These are phyloP conservation scores for Miscanthus lutarioriparius DNA, from an alignment of 176 grass and related monocot species.

Conservation along the genomic window DNA sequence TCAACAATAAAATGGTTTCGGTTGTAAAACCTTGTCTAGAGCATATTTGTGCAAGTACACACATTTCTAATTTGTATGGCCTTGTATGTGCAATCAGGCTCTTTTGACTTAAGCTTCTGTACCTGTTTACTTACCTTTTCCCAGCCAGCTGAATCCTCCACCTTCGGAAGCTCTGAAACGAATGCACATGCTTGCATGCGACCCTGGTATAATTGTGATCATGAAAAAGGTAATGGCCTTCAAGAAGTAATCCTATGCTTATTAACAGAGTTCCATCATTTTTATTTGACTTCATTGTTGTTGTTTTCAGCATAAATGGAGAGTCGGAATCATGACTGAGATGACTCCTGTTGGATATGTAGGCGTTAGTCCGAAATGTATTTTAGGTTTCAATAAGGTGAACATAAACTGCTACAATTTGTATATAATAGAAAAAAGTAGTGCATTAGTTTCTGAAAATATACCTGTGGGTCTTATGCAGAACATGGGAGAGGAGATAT, in stretches of 20 bases:
- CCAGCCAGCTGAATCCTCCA: conserved; percentile 75
- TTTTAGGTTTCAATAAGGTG: conserved; percentile 97
- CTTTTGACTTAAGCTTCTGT: background rate
- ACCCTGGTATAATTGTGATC: conserved; percentile 91
- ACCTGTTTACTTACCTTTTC: conserved; percentile 12
- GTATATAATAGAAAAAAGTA: background rate
- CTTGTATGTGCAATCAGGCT: background rate
- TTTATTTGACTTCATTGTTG: conserved; percentile 7
- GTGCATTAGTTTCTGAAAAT: conserved; percentile 7
- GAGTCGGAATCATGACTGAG: conserved; percentile 92
- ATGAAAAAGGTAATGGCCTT: conserved; percentile 90
- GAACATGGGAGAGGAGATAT: conserved; percentile 96
- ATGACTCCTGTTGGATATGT: conserved; percentile 97
- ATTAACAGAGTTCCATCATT: conserved; percentile 11
- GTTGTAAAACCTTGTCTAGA: background rate
- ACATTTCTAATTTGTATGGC: background rate
- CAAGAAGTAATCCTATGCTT: background rate
- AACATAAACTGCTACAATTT: conserved; percentile 17
- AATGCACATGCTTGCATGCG: conserved; percentile 98
- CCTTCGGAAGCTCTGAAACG: conserved; percentile 87
- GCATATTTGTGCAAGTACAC: background rate
- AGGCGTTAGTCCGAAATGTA: conserved; percentile 86
- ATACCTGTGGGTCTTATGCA: conserved; percentile 42
- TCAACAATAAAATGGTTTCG: background rate
- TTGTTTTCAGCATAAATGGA: conserved; percentile 79